Percentiles rank a stretch among this genome's conserved stretches.
phyloP scores from a whole-genome alignment of 495 filamentous ascomycete species.

The Usnea hakonensis region DNA sequence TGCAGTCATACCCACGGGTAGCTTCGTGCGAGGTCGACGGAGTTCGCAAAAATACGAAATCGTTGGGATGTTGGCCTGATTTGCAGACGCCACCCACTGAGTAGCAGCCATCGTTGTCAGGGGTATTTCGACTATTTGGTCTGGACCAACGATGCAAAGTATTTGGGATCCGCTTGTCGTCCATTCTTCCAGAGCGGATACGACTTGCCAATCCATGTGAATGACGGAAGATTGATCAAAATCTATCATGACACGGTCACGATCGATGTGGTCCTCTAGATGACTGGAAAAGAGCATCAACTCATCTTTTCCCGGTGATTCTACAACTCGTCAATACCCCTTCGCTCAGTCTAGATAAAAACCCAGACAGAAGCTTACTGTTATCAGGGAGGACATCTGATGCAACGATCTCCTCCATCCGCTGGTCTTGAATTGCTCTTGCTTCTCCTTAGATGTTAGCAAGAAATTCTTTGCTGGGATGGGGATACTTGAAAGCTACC shows the following conservation, averaged over 20 bases:
- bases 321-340: background rate
- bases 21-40: slow-evolving; percentile 23
- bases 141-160: slow-evolving; percentile 34
- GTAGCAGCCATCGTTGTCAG: slow-evolving; percentile 36
- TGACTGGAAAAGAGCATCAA: slow-evolving; percentile 38
- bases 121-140: slow-evolving; percentile 25
- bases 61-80: slow-evolving; percentile 33
- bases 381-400: background rate
- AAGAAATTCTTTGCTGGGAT: background rate
- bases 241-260: slow-evolving; percentile 34
- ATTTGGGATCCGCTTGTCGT: slow-evolving; percentile 34
- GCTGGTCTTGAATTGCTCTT: background rate
- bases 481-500: background rate
- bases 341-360: background rate
- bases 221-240: slow-evolving; percentile 29
- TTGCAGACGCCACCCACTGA: slow-evolving; percentile 33
- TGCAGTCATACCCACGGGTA: slow-evolving; percentile 24
- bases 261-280: slow-evolving; percentile 39
- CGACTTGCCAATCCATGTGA: slow-evolving; percentile 30
- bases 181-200: slow-evolving; percentile 36
- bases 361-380: background rate
- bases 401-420: background rate
- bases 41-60: slow-evolving; percentile 40
- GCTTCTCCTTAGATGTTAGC: background rate
- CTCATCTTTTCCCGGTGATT: slow-evolving; percentile 26